Base-by-base conservation (phyloP, 148 eudicot species). In the Rhododendron ovatum region DNA sequence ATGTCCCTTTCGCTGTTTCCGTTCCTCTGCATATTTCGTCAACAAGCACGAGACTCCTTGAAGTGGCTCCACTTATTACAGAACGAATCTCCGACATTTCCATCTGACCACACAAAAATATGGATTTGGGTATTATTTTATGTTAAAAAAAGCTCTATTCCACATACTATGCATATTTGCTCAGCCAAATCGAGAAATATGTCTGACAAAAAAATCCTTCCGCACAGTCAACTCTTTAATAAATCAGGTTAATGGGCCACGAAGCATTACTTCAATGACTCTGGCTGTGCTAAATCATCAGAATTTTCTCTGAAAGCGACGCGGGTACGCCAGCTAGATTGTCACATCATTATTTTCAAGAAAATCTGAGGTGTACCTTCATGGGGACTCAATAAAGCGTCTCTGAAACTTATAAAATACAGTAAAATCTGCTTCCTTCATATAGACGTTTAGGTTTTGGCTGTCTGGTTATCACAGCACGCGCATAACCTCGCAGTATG, bases 11-110 rank as follows among this genome's bases (percentile, higher is more conserved):
- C 37, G 96, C 98, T 51, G 99, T 94, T 90, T 97, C 99, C 41
- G 99, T 97, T 80, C 99, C 99, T 85, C 98, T 89, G 86, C 99
- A 97, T 83, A 97, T 95, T 91, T 97, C 99, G 85, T 97, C 99
- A 73, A 97, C 90, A 83, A 97, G 99, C 69, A 95, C 99, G 26
- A 97, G 98, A 86, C 99, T 97, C 87, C 89, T 91, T 85, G 98
- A 93, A 51, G 98, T 94, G 87, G 98, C 90, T 86, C 93, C 89
- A 47, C 91, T 90, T 82, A 95, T 71, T 73, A 95, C 88, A 63
- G 99, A 94, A 67, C 99, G 98, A 7, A 97, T 89, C 89, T 97
- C 99, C 13, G 99, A 95, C 98, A 97, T 97, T 91, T 95, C 98
- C 87, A 97, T 92, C 98, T 97, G 92, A 87, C 61, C 33, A 80